Evolutionary conservation across 441 rosid species (phyloP), one percentile per base, ranked within the genome.

Genomic region (Gossypium armourianum): DNA sequence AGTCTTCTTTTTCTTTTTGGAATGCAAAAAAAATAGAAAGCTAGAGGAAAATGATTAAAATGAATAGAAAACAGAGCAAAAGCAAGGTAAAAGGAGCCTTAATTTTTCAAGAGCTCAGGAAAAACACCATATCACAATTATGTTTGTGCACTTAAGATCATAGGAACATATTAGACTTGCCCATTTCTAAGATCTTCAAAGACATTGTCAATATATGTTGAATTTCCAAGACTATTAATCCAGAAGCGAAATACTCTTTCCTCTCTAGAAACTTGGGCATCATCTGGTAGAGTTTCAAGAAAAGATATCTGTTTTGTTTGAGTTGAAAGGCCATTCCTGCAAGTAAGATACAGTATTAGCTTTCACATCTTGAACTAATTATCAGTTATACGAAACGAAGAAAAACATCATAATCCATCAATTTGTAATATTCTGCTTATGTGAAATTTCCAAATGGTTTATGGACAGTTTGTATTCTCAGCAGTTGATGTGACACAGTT

Each of bases 111-210:
- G 23, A 56, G 20, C 28, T 63, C 13, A 17, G 43, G 63, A 24
- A 6, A 59, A 53, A 45, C 12, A 17, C 59, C 13, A 2, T 36
- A 57, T 55, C 10, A 32, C 40, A 32, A 6, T 32, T 32, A 32
- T 32, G 40, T 32, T 32, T 32, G 40, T 32, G 40, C 40, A 32
- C 9, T 32, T 32, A 32, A 6, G 40, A 32, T 32, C 40, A 6
- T 32, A 32, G 9, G 40, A 32, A 32, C 40, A 32, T 55, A 9
- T 17, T 68, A 21, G 26, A 73, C 85, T 76, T 62, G 86, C 94
- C 94, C 94, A 79, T 87, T 87, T 79, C 90, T 83, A 54, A 87
- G 82, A 82, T 89, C 94, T 77, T 89, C 94, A 75, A 89, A 89
- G 49, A 87, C 87, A 60, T 89, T 86, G 73, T 86, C 77, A 40